Percentiles rank a stretch among this genome's conserved stretches.
Conservation (phyloP, 2,329 filamentous ascomycete genomes). For the Fusarium papillatum region DNA sequence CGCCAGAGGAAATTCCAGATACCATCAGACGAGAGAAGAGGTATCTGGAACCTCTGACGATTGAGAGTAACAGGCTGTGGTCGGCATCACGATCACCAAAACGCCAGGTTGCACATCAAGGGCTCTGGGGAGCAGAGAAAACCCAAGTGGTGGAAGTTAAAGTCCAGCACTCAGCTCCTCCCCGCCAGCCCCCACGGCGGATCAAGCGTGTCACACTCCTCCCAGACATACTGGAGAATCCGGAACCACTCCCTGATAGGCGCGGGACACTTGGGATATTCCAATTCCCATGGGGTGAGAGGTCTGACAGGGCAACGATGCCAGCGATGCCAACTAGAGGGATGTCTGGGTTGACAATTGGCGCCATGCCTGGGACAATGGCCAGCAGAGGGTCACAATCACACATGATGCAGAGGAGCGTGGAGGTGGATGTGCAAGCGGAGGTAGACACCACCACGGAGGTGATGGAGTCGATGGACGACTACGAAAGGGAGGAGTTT, state of each 20-base stretch:
- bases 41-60: constrained; percentile 30
- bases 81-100: constrained; percentile 20
- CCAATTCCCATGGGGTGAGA: constrained; percentile 76
- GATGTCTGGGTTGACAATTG: constrained; percentile 40
- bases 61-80: constrained; percentile 41
- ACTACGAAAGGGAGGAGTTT: constrained; percentile 67
- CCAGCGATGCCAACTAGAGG: constrained; percentile 50
- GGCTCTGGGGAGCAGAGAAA: constrained; percentile 37
- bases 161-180: constrained; percentile 59
- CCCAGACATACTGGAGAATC: constrained; percentile 74
- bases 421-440: neutral
- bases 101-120: constrained; percentile 9
- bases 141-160: constrained; percentile 31
- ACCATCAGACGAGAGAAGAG: constrained; percentile 21
- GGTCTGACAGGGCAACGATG: constrained; percentile 67
- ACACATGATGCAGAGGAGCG: constrained; percentile 21
- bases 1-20: constrained; percentile 18
- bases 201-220: constrained; percentile 70
- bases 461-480: constrained; percentile 62
- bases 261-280: constrained; percentile 73
- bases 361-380: constrained; percentile 67
- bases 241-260: constrained; percentile 69
- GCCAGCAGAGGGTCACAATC: constrained; percentile 31
- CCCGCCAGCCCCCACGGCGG: constrained; percentile 66
- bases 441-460: constrained; percentile 54